Base-by-base conservation (phyloP, 805 yeast species). In the Candida boidinii region DNA sequence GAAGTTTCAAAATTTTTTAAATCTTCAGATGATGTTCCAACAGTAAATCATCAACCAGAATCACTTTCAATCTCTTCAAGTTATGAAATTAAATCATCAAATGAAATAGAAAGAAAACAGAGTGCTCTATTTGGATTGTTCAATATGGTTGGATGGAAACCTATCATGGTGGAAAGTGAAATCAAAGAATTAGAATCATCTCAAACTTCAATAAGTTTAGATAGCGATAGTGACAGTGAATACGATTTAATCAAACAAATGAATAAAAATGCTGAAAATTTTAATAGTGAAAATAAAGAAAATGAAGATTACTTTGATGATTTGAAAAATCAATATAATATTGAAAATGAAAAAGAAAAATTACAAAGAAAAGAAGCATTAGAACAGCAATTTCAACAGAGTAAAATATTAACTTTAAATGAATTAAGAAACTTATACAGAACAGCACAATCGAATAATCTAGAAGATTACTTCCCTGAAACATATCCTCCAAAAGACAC, bases 351-450 rank as follows among this genome's bases (percentile, higher is more conserved):
- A n/a, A n/a, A n/a, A n/a, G n/a, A n/a, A n/a, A n/a, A n/a, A n/a
- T n/a, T n/a, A n/a, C n/a, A n/a, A n/a, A n/a, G n/a, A n/a, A n/a
- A 36, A 26, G 23, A 28, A 8, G 12, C 25, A n/a, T 27, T 27
- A 6, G 36, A 32, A 23, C 31, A 14, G 25, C 24, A 24, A n/a
- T 30, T 17, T 9, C 39, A 38, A 29, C 41, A 33, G 28, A 41
- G 33, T 2, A 35, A 29, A 2, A 30, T 31, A 11, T 58, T 84
- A 43, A 68, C 72, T 36, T 49, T 79, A 23, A 85, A 86, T 43
- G 95, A 88, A 47, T 58, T 88, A 24, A 79, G 79, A 46, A 70
- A 79, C 31, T 70, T 88, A 34, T 88, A 88, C 53, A 71, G 68
- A 32, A 68, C 79, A n/a, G 73, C 86, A 13, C 84, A 82, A 45